These are phyloP conservation scores for Melanomma pulvis-pyrius DNA, from an alignment of 495 filamentous ascomycete species.

Conservation along the genomic window DNA sequence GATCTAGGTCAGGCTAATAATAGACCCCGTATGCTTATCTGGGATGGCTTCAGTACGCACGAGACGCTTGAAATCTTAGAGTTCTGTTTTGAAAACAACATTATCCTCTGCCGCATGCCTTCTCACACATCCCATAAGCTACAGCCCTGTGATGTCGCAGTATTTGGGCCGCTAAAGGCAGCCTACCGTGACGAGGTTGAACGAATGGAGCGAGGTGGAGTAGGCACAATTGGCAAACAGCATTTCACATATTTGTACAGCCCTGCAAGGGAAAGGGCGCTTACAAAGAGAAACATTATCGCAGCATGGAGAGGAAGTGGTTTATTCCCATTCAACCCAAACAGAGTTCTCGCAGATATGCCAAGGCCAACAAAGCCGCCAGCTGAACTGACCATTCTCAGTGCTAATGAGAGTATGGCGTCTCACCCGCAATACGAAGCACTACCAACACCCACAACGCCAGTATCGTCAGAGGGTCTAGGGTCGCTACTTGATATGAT, in stretches of 20 bases:
- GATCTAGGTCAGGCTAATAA: too few relatives aligned
- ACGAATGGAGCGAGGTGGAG: conserved; percentile 6
- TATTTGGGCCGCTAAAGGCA: conserved; percentile 10
- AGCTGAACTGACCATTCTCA: conserved; percentile 3
- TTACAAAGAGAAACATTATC: conserved; percentile 11
- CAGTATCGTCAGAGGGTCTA: conserved; percentile 3
- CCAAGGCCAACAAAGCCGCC: conserved; percentile 6
- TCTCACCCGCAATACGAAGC: neutral
- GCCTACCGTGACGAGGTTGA: conserved; percentile 12
- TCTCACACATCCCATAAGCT: conserved; percentile 15
- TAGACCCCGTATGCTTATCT: too few relatives aligned
- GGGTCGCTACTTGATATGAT: conserved; percentile 13
- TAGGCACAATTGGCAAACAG: conserved; percentile 6
- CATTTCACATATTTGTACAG: conserved; percentile 19
- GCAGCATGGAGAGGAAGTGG: conserved; percentile 6
- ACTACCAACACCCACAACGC: conserved; percentile 1
- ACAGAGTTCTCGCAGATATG: conserved; percentile 12
- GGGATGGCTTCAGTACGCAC: too few relatives aligned
- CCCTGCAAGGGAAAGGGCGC: neutral
- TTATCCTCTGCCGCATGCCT: conserved; percentile 11
- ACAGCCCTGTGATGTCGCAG: conserved; percentile 7
- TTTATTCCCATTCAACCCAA: conserved; percentile 17
- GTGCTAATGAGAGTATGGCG: conserved; percentile 9
- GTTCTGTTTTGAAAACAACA: conserved; percentile 22
- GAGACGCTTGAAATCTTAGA: conserved; percentile 20